Percentiles rank a stretch among this genome's conserved stretches.
These are phyloP conservation scores for Colletotrichum trifolii DNA, from an alignment of 2,329 filamentous ascomycete genomes.

Conservation along the genomic window DNA sequence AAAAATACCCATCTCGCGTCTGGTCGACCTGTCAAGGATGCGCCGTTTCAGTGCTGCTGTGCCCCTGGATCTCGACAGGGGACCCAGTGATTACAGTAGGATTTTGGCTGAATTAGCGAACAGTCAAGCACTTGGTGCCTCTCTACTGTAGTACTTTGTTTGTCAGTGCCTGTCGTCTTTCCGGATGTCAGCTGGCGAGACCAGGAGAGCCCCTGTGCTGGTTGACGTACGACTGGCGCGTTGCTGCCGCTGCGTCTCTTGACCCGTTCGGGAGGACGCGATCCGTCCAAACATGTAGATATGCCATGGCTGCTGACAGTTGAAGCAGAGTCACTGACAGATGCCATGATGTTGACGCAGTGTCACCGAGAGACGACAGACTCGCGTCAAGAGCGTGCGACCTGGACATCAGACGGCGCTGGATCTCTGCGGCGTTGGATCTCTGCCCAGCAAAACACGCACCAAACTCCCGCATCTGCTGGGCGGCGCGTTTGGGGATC, in stretches of 20 bases:
- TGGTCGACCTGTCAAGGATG: constrained; percentile 13
- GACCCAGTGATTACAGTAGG: constrained; percentile 6
- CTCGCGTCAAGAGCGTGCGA: constrained; percentile 1
- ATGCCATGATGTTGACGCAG: too few species aligned
- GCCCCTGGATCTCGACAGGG: constrained; percentile 6
- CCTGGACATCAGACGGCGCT: background rate
- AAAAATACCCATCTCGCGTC: constrained; percentile 14
- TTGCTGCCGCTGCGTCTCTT: too few species aligned
- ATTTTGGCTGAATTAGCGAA: background rate
- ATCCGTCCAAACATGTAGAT: too few species aligned
- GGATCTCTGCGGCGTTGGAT: background rate
- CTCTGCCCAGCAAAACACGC: constrained; percentile 8
- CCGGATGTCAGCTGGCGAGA: background rate
- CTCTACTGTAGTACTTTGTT: constrained; percentile 23
- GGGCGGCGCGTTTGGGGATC: constrained; percentile 26
- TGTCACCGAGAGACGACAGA: background rate
- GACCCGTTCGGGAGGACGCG: too few species aligned
- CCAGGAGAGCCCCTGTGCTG: too few species aligned
- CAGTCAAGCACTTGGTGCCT: constrained; percentile 10
- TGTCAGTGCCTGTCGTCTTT: background rate
- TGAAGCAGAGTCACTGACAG: too few species aligned
- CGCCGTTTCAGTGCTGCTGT: constrained; percentile 23
- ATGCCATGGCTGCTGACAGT: too few species aligned
- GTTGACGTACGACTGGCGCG: too few species aligned
- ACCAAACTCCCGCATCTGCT: background rate